Base-by-base conservation (phyloP, 495 filamentous ascomycete species). In the Aspergillus egyptiacus region DNA sequence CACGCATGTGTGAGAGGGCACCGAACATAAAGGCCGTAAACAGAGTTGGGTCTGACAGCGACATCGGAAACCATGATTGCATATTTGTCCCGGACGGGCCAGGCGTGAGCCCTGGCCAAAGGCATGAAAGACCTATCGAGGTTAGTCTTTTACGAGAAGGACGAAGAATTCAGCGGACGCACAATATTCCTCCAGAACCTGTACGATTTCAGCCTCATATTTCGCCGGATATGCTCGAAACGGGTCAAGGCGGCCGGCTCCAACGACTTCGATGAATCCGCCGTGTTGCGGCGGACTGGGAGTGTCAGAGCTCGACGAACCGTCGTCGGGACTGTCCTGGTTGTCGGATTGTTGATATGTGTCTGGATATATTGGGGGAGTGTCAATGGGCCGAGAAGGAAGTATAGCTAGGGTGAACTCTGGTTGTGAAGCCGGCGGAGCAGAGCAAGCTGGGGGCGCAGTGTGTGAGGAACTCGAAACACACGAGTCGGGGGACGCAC, bases 11-110 rank as follows among this genome's bases (percentile, higher is more conserved):
- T 20, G 67, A 71, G 9, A 73, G 50, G 0, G 67, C 58, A n/a
- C 63, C 67, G 44, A 63, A 70, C 24, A 70, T 50, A 43, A 71
- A 69, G 0, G 70, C 64, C 11, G 59, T 67, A 23, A 68, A 69
- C 17, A 73, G 55, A 2, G 65, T 63, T 1, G 63, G 59, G 35
- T 73, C 67, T 5, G 57, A 51, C 19, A 68, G 45, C 1, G 67
- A 58, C n/a, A 70, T 51, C 2, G 64, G 54, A 34, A 70, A 69
- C 66, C 65, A 73, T 38, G 54, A 37, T 50, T 51, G 23, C 41
- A 33, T 20, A 19, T 43, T 20, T 11, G 50, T 30, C 24, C 17
- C 27, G 11, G 33, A 25, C 0, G 56, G 40, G 2, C 55, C 51
- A 0, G 69, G 68, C 1, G 64, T 54, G 2, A 72, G 58, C 0